Evolutionary conservation across 1,284 basidiomycete genomes (phyloP).

Genomic region (Ceraceosorus bombacis): DNA sequence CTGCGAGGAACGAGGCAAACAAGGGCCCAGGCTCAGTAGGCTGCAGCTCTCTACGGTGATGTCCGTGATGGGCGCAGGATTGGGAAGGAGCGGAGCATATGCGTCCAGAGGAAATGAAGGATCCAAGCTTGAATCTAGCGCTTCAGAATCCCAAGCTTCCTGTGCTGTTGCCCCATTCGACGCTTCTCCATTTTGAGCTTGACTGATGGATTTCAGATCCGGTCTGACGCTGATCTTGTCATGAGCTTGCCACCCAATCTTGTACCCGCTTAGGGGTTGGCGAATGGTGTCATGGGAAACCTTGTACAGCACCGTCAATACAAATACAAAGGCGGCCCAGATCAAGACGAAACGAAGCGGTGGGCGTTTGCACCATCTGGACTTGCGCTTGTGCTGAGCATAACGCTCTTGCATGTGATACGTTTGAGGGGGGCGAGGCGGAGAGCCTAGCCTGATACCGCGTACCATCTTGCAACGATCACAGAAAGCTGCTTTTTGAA

Average conservation of each 20-base stretch:
- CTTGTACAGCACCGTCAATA: slow-evolving; percentile 4
- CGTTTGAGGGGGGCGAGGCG: background rate
- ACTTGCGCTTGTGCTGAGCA: background rate
- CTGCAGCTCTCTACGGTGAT: slow-evolving; percentile 66
- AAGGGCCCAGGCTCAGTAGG: slow-evolving; percentile 57
- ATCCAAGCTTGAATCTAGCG: background rate
- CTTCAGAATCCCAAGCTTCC: background rate
- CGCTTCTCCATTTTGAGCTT: background rate
- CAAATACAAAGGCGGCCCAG: slow-evolving; percentile 11
- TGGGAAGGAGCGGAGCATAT: slow-evolving; percentile 35
- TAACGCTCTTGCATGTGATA: background rate
- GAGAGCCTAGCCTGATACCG: too few species aligned
- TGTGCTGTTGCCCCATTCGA: background rate
- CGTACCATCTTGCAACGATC: too few species aligned
- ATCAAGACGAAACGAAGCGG: slow-evolving; percentile 5
- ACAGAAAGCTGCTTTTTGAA: too few species aligned
- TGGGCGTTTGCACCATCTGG: slow-evolving; percentile 1
- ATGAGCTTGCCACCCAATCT: slow-evolving; percentile 10
- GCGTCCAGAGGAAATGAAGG: slow-evolving; percentile 28
- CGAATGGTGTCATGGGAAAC: slow-evolving; percentile 2
- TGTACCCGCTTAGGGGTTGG: background rate
- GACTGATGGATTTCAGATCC: too few species aligned
- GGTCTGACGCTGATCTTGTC: background rate
- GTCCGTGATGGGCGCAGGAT: slow-evolving; percentile 56
- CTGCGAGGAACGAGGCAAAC: slow-evolving; percentile 62